Percentiles rank a stretch among this genome's conserved stretches.
Conservation (phyloP, 1,139 yeast genomes). For the Citeromyces siamensis region DNA sequence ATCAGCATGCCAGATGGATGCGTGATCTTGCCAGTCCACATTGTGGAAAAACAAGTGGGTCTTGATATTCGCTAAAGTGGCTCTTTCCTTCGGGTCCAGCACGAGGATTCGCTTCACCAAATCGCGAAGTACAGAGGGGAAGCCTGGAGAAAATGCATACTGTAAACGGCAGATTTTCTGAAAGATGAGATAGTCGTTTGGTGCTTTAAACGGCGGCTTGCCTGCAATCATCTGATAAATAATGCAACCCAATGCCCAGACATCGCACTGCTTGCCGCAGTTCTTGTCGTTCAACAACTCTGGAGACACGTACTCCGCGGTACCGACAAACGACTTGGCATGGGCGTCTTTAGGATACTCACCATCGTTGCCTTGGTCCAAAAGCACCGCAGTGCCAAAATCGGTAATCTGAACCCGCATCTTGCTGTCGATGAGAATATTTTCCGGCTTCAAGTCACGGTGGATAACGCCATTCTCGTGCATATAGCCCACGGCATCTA, state of each 20-base stretch:
- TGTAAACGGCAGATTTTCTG: constrained; percentile 84
- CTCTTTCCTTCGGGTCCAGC: constrained; percentile 53
- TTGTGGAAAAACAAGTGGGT: constrained; percentile 61
- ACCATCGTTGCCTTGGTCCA: constrained; percentile 33
- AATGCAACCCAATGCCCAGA: constrained; percentile 97
- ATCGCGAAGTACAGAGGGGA: constrained; percentile 60
- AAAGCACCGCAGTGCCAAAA: constrained; percentile 90
- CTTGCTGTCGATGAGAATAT: constrained; percentile 66
- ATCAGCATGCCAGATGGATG: constrained; percentile 51
- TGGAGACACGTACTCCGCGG: constrained; percentile 78
- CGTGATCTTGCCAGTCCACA: constrained; percentile 52
- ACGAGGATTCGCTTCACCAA: constrained; percentile 57
- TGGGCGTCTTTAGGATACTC: constrained; percentile 47
- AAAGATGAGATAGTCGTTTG: constrained; percentile 90
- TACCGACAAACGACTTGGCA: constrained; percentile 76
- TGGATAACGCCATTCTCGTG: constrained; percentile 81
- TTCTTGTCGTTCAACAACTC: constrained; percentile 75
- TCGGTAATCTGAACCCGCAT: constrained; percentile 89
- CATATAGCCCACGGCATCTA: constrained; percentile 80
- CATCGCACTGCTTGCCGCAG: constrained; percentile 80
- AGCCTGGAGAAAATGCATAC: constrained; percentile 69
- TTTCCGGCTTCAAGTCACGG: constrained; percentile 93
- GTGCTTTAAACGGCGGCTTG: constrained; percentile 89
- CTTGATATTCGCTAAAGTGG: constrained; percentile 54
- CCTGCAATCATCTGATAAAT: constrained; percentile 91